Percentiles rank a stretch among this genome's conserved stretches.
Evolutionary conservation across 164 flowering plant species (phyloP).

Genomic region (Umbellularia californica): DNA sequence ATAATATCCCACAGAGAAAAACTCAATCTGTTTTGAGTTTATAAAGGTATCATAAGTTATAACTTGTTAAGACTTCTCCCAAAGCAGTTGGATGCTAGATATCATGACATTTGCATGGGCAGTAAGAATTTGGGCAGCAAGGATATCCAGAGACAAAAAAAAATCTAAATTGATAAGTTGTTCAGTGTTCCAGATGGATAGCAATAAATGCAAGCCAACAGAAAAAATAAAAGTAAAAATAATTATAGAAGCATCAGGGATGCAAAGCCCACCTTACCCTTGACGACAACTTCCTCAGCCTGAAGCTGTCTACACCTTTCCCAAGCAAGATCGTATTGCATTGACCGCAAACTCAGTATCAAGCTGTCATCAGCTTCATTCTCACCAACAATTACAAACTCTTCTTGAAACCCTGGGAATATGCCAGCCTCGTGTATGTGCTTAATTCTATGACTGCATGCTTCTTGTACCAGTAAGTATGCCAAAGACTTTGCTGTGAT

Average conservation of each 20-base stretch:
- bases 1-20: background rate
- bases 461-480: constrained; percentile 73
- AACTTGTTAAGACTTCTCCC: background rate
- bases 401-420: constrained; percentile 69
- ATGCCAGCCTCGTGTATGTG: constrained; percentile 80
- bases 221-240: background rate
- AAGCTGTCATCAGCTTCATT: constrained; percentile 78
- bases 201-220: background rate
- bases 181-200: background rate
- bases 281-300: constrained; percentile 89
- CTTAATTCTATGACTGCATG: constrained; percentile 66
- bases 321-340: constrained; percentile 90
- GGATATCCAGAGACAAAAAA: background rate
- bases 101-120: background rate
- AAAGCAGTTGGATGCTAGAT: background rate
- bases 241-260: background rate
- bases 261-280: constrained; percentile 71
- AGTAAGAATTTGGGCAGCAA: background rate
- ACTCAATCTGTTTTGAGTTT: background rate
- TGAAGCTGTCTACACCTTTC: constrained; percentile 93
- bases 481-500: constrained; percentile 86
- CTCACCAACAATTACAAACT: constrained; percentile 80
- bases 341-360: constrained; percentile 59
- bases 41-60: background rate
- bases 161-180: background rate